Evolutionary conservation across 495 filamentous ascomycete genomes (phyloP).

Genomic region (Chaetomidium leptoderma): DNA sequence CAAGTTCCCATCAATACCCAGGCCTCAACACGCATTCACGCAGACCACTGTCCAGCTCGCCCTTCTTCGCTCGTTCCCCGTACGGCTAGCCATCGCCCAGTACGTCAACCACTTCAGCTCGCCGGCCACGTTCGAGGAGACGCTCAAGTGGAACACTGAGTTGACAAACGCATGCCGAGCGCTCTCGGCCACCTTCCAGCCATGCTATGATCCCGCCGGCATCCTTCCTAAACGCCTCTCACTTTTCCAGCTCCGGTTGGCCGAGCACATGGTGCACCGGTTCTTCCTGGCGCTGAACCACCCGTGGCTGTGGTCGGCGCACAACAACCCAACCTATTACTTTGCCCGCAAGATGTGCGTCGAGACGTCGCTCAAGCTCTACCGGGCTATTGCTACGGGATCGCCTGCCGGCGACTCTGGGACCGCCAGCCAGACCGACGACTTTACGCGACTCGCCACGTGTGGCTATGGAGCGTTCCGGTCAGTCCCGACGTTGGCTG

Average conservation of each 20-base stretch:
- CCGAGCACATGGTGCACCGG: slow-evolving; percentile 44
- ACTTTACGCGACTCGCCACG: slow-evolving; percentile 41
- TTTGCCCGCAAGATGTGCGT: slow-evolving; percentile 46
- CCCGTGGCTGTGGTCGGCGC: slow-evolving; percentile 33
- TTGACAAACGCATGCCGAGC: slow-evolving; percentile 33
- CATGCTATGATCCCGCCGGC: slow-evolving; percentile 34
- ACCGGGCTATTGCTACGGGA: slow-evolving; percentile 28
- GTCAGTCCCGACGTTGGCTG: slow-evolving; percentile 40
- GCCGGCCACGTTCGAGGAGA: slow-evolving; percentile 33
- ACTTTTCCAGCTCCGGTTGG: slow-evolving; percentile 35
- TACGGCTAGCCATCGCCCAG: slow-evolving; percentile 35
- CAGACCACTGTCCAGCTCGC: slow-evolving; percentile 39
- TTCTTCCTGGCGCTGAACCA: slow-evolving; percentile 53
- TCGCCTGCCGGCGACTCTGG: slow-evolving; percentile 21
- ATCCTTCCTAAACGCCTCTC: slow-evolving; percentile 33
- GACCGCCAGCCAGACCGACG: slow-evolving; percentile 28
- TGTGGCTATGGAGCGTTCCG: slow-evolving; percentile 49
- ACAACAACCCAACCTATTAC: slow-evolving; percentile 41
- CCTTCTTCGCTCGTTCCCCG: slow-evolving; percentile 35
- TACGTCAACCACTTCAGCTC: slow-evolving; percentile 37
- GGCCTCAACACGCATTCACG: slow-evolving; percentile 32
- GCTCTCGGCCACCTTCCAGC: slow-evolving; percentile 30
- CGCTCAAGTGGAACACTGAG: slow-evolving; percentile 37
- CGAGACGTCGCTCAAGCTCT: slow-evolving; percentile 44
- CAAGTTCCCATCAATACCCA: slow-evolving; percentile 15